These are phyloP conservation scores for Quercus bicolor DNA, from an alignment of 306 rosid species.

Conservation along the genomic window DNA sequence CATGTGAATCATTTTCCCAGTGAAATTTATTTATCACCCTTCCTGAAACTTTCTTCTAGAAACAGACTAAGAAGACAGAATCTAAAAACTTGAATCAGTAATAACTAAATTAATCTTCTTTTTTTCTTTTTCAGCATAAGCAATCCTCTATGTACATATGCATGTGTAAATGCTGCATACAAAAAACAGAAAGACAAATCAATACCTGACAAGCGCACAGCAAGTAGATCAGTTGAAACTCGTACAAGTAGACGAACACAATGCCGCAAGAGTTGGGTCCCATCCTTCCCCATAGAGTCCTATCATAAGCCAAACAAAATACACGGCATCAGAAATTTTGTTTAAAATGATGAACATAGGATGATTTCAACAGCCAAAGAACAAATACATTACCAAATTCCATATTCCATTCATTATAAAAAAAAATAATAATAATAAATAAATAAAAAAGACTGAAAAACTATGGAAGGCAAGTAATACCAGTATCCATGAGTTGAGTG, in stretches of 20 bases:
- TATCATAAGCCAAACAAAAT: slow-evolving; percentile 24
- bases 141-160: neutral
- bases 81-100: neutral
- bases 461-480: slow-evolving; percentile 36
- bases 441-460: slow-evolving; percentile 12
- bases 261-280: slow-evolving; percentile 96
- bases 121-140: neutral
- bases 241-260: slow-evolving; percentile 98
- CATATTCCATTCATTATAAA: neutral
- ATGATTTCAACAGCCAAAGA: slow-evolving; percentile 8
- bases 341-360: slow-evolving; percentile 12
- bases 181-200: slow-evolving; percentile 10
- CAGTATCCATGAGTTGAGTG: slow-evolving; percentile 95
- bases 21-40: neutral
- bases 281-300: slow-evolving; percentile 99
- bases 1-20: neutral
- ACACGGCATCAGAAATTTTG: slow-evolving; percentile 20
- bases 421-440: neutral
- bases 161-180: neutral
- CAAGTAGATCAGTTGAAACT: slow-evolving; percentile 84
- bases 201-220: slow-evolving; percentile 91
- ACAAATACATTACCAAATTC: neutral
- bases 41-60: neutral
- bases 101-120: neutral
- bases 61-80: neutral